Conservation (phyloP, 2,329 filamentous ascomycete genomes). For the Didymella lethalis region DNA sequence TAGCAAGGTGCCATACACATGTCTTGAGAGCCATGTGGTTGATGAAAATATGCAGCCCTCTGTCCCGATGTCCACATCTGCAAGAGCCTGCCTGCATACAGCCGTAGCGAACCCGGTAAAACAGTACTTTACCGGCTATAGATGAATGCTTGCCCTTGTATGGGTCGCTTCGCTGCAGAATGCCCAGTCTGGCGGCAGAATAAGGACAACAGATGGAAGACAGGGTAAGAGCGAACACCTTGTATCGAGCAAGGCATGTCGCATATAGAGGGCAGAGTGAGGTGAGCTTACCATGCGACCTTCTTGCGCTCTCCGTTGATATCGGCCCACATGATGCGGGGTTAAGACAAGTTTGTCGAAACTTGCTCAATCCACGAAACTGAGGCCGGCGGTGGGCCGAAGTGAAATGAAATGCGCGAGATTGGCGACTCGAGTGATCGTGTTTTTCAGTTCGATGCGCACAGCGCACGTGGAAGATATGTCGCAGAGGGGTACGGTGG, state of each 20-base stretch:
- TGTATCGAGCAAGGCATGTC: neutral
- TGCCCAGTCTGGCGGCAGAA: neutral
- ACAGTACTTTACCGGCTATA: neutral
- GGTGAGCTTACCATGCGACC: slow-evolving; percentile 72
- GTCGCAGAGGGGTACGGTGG: slow-evolving; percentile 38
- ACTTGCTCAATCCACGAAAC: slow-evolving; percentile 42
- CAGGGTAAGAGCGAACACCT: neutral
- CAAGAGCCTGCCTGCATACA: neutral
- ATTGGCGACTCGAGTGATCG: slow-evolving; percentile 28
- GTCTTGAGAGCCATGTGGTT: neutral
- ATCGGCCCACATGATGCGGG: slow-evolving; percentile 62
- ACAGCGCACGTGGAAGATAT: slow-evolving; percentile 39
- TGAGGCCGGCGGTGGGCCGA: slow-evolving; percentile 28
- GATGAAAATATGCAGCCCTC: neutral
- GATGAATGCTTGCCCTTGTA: neutral
- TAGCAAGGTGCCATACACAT: slow-evolving; percentile 17
- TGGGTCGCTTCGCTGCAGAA: slow-evolving; percentile 2
- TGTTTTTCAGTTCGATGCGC: slow-evolving; percentile 28
- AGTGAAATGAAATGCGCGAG: slow-evolving; percentile 29
- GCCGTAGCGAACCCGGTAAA: neutral
- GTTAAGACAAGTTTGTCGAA: slow-evolving; percentile 38
- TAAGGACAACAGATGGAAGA: neutral
- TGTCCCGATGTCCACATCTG: neutral
- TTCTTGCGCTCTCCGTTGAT: slow-evolving; percentile 77
- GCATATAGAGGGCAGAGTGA: neutral